These are phyloP conservation scores for Trypanosoma mega DNA, from an alignment of 208 protist genomes.

Conservation along the genomic window DNA sequence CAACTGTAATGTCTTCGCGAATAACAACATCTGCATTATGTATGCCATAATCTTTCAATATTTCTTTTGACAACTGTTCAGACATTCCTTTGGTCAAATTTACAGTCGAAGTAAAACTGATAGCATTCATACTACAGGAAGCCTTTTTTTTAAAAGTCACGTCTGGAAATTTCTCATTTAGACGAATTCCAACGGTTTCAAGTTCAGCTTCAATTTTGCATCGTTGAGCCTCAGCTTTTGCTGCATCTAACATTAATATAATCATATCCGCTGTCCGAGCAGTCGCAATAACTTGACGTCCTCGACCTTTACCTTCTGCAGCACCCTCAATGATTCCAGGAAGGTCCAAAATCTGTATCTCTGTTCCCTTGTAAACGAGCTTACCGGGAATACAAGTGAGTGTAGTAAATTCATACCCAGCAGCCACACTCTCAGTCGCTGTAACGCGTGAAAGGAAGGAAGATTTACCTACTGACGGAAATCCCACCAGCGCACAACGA, in stretches of 20 bases:
- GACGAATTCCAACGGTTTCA: constrained; percentile 94
- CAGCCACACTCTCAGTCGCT: constrained; percentile 94
- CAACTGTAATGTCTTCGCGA: constrained; percentile 95
- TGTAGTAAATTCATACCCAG: constrained; percentile 99
- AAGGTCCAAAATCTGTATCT: constrained; percentile 98
- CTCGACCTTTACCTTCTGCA: constrained; percentile 95
- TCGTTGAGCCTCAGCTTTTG: constrained; percentile 89
- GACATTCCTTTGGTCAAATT: constrained; percentile 83
- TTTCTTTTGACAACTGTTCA: constrained; percentile 90
- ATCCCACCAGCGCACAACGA: constrained; percentile 89
- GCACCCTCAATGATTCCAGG: constrained; percentile 99
- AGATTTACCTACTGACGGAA: constrained; percentile 98
- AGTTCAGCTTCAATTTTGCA: constrained; percentile 94
- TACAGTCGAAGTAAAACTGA: constrained; percentile 88
- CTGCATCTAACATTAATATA: constrained; percentile 97
- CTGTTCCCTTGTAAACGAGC: constrained; percentile 94
- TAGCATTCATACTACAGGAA: constrained; percentile 91
- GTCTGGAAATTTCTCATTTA: constrained; percentile 94
- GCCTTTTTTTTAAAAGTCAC: constrained; percentile 94
- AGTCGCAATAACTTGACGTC: constrained; percentile 97
- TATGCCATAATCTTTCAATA: constrained; percentile 96
- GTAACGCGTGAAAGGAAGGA: constrained; percentile 98
- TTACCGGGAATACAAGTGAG: constrained; percentile 99
- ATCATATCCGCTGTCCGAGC: constrained; percentile 96
- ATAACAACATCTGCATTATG: constrained; percentile 96